phyloP scores from a whole-genome alignment of 2,329 filamentous ascomycete species.

The Sarocladiaceae sp. region DNA sequence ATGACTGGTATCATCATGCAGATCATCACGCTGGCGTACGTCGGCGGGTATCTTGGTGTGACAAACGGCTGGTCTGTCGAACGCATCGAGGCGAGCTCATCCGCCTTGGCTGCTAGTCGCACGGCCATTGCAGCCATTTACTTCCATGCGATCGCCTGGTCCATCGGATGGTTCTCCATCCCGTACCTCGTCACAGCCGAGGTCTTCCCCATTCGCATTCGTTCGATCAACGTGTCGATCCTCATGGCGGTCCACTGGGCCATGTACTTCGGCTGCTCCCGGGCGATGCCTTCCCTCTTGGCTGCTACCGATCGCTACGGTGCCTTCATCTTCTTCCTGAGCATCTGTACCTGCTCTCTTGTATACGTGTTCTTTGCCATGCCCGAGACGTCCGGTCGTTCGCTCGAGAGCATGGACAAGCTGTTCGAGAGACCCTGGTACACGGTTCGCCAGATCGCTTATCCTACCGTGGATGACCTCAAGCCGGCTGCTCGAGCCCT shows the following conservation, averaged over 20 bases:
- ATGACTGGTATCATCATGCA: constrained; percentile 27
- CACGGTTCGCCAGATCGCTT: too few species aligned
- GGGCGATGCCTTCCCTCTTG: constrained; percentile 26
- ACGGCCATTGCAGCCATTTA: constrained; percentile 37
- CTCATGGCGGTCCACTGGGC: constrained; percentile 38
- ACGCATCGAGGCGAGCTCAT: constrained; percentile 13
- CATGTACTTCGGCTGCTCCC: constrained; percentile 27
- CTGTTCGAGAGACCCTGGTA: constrained; percentile 22
- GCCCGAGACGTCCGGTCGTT: constrained; percentile 24
- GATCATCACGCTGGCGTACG: constrained; percentile 22
- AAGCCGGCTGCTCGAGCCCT: too few species aligned
- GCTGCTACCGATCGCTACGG: constrained; percentile 24
- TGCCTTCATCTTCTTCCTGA: constrained; percentile 23
- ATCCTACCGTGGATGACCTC: too few species aligned
- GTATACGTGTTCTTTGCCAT: constrained; percentile 26
- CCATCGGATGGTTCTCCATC: constrained; percentile 40
- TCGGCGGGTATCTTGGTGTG: constrained; percentile 23
- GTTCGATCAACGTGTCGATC: constrained; percentile 32
- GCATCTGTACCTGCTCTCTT: constrained; percentile 20
- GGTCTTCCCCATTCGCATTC: constrained; percentile 35
- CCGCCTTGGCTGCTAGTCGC: constrained; percentile 24
- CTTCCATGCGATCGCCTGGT: constrained; percentile 36
- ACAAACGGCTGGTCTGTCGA: constrained; percentile 19
- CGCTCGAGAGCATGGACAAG: constrained; percentile 23
- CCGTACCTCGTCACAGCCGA: constrained; percentile 39